Base-by-base conservation (phyloP, 441 rosid species). In the Arabidopsis hybrid region DNA sequence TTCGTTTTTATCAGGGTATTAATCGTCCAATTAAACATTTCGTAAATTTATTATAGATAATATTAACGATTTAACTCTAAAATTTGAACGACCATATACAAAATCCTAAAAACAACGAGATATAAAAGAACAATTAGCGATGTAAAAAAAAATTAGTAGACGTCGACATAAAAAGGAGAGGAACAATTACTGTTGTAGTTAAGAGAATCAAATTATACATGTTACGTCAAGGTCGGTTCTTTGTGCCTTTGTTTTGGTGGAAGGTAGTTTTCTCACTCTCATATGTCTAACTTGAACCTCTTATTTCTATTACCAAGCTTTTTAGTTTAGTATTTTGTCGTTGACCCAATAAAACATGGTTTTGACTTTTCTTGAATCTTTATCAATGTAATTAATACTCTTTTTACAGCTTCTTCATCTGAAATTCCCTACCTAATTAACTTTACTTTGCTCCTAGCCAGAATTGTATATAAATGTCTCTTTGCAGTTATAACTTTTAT, bases 321-420 rank as follows among this genome's bases (percentile, higher is more conserved):
- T 65, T 36, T 65, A 1, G n/a, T 39, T 39, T 12, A 12, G 36
- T 36, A 8, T 39, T 51, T 32, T 26, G 26, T 4, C 6, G 51
- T 14, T 39, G 29, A 39, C 14, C 29, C 6, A 13, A 39, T 4
- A n/a, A 43, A 43, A 61, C 7, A 8, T 42, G 1, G 14, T 39
- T 39, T 67, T 45, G 32, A 31, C 72, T 29, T 67, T 67, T 31
- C 31, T 68, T 68, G 17, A 43, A 13, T 45, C 16, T n/a, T 45
- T 42, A 17, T 68, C 53, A 42, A 55, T 39, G 31, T n/a, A n/a
- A n/a, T 53, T 52, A 21, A 39, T 14, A 31, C 16, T 29, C 32
- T 67, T 52, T 52, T 53, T 29, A 38, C 31, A 26, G 29, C 12
- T 5, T 49, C 3, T 13, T 66, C 26, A 18, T 36, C 17, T 32